Conservation (phyloP, 495 filamentous ascomycete species). For the Tetracladium marchalianum region DNA sequence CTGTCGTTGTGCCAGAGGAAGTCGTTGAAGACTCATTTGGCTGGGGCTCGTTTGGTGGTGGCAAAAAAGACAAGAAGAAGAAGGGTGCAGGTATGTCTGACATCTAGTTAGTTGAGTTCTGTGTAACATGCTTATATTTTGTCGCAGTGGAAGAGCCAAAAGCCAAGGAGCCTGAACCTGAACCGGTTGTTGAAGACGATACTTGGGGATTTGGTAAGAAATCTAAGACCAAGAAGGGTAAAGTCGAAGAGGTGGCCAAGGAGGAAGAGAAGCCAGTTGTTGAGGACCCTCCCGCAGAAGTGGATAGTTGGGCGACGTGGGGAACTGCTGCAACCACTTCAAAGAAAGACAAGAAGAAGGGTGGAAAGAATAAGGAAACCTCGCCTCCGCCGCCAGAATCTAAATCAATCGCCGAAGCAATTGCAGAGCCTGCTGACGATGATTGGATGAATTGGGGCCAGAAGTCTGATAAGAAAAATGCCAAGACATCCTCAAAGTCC, state of each 20-base stretch:
- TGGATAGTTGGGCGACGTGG: conserved; percentile 1
- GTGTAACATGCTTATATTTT: conserved; percentile 7
- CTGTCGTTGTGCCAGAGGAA: neutral
- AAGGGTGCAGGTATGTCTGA: conserved; percentile 16
- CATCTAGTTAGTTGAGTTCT: neutral
- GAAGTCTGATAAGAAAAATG: conserved; percentile 13
- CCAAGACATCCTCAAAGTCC: conserved; percentile 10
- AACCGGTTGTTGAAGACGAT: conserved; percentile 23
- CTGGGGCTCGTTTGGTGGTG: conserved; percentile 6
- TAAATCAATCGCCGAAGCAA: conserved; percentile 3
- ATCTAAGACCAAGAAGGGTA: conserved; percentile 17
- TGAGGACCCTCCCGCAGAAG: conserved; percentile 5
- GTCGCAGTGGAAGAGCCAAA: conserved; percentile 20
- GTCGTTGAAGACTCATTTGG: neutral
- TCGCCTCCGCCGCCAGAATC: conserved; percentile 1
- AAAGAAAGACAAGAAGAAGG: conserved; percentile 17
- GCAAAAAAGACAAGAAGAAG: conserved; percentile 1
- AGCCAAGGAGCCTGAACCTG: conserved; percentile 26
- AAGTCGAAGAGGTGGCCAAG: neutral
- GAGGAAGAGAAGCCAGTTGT: neutral
- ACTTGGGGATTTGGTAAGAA: conserved; percentile 23
- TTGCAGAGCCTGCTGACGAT: conserved; percentile 16
- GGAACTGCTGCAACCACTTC: neutral
- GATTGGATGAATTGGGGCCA: conserved; percentile 20
- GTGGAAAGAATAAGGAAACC: conserved; percentile 5